Conservation (phyloP, 805 yeast species). For the Ogataea sp. region DNA sequence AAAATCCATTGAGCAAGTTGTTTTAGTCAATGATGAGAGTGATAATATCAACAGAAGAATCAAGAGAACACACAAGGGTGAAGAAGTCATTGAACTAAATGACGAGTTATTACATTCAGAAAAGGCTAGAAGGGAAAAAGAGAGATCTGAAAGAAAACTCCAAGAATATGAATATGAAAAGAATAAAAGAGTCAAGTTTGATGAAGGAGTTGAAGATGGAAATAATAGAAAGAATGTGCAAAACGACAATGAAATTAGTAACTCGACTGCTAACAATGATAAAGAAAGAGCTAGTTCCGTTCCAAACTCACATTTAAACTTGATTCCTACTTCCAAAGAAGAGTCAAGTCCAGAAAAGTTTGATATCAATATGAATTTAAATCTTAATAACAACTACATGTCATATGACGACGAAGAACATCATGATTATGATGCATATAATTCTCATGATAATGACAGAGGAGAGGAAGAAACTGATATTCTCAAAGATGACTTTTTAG, state of each 20-base stretch:
- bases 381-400: constrained; percentile 3
- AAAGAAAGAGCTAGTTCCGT: too few relatives aligned
- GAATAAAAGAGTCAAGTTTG: constrained; percentile 4
- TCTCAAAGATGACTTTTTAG: constrained; percentile 9
- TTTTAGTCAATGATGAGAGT: constrained; percentile 42
- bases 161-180: constrained; percentile 9
- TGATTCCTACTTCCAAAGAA: too few relatives aligned
- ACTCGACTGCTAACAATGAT: too few relatives aligned
- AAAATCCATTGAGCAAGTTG: constrained; percentile 56
- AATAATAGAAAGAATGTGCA: too few relatives aligned
- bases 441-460: constrained; percentile 6
- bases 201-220: not conserved
- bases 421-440: constrained; percentile 2
- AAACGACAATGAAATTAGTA: not conserved
- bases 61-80: constrained; percentile 82
- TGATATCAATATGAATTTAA: constrained; percentile 7
- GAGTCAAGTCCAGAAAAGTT: constrained; percentile 5
- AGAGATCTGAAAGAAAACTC: constrained; percentile 21
- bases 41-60: constrained; percentile 42
- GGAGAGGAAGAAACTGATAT: constrained; percentile 5
- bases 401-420: constrained; percentile 4
- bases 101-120: not conserved
- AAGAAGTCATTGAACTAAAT: constrained; percentile 50
- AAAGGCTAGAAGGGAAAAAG: constrained; percentile 16
- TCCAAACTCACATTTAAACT: too few relatives aligned